Percentiles rank a stretch among this genome's conserved stretches.
These are phyloP conservation scores for Alloascoidea africana DNA, from an alignment of 805 yeast genomes.

Conservation along the genomic window DNA sequence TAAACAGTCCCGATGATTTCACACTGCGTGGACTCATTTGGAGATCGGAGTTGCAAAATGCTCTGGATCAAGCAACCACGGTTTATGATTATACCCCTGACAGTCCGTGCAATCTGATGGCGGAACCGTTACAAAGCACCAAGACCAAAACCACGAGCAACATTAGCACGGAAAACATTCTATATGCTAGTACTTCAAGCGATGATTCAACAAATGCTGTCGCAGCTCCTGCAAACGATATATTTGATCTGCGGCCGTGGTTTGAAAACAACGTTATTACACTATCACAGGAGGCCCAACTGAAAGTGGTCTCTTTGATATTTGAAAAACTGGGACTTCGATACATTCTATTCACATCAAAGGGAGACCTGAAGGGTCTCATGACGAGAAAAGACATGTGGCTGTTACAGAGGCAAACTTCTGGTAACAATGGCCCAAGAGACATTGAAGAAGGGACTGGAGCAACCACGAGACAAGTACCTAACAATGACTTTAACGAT, in stretches of 20 bases:
- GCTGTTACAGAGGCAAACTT: no score
- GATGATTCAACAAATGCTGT: no score
- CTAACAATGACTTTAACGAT: no score
- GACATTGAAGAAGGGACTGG: no score
- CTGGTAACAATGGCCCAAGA: no score
- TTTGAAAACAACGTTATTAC: slow-evolving; percentile 15
- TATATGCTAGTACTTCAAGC: slow-evolving; percentile 4
- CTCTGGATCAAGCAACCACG: slow-evolving; percentile 12
- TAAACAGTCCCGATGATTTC: slow-evolving; percentile 19
- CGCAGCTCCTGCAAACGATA: no score
- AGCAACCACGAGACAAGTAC: no score
- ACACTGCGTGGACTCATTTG: slow-evolving; percentile 28
- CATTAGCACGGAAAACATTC: neutral
- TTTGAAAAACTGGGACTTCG: slow-evolving; percentile 23
- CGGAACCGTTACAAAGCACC: neutral
- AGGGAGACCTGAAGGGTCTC: slow-evolving; percentile 19
- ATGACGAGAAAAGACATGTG: slow-evolving; percentile 21
- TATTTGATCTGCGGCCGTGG: slow-evolving; percentile 10
- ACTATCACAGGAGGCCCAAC: slow-evolving; percentile 16
- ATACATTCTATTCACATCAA: slow-evolving; percentile 16
- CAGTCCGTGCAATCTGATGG: slow-evolving; percentile 6
- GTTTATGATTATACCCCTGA: slow-evolving; percentile 3
- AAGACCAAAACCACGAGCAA: neutral
- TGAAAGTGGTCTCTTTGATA: slow-evolving; percentile 21
- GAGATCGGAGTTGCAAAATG: slow-evolving; percentile 19